Base-by-base conservation (phyloP, 495 filamentous ascomycete species). In the Amniculicola lignicola region DNA sequence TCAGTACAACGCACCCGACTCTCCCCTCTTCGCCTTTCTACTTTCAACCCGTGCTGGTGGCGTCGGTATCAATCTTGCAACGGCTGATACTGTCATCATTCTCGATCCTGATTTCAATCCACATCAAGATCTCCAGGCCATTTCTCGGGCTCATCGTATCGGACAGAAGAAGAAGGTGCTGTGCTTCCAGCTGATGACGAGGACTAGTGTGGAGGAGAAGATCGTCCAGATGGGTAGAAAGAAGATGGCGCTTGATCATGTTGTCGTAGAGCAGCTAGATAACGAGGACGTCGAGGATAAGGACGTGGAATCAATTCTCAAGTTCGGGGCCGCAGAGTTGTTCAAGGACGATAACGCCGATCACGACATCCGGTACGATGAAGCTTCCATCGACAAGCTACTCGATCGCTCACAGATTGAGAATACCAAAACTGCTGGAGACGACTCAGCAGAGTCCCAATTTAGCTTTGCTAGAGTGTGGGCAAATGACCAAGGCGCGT, bases 61-160 rank as follows among this genome's bases (percentile, higher is more conserved):
- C 44, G 92, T 97, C 1, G 93, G 93, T 14, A 99, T 99, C 74
- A 99, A 99, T 64, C 80, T 99, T 40, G 93, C 94, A 0, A 95
- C 89, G 24, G 93, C 93, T 2, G 93, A 99, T 64, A 99, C 94
- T 0, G 93, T 99, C 57, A 96, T 99, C 48, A 96, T 99, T 42
- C 83, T 96, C 60, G 93, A 99, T 65, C 94, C 93, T 0, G 93
- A 99, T 64, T 97, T 95, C 74, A 99, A 99, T 60, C 93, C 93
- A 0, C 93, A 97, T 62, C 93, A 97, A 68, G 93, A 99, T 65
- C 89, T 97, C 57, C 93, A 99, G 70, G 93, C 93, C 0, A 72
- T 97, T 4, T 95, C 90, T 6, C 84, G 93, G 55, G 94, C 92
- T 19, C 93, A 99, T 69, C 83, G 93, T 25, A 96, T 99, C 49